Evolutionary conservation across 495 filamentous ascomycete genomes (phyloP).

Genomic region (Penicillium flavigenum): DNA sequence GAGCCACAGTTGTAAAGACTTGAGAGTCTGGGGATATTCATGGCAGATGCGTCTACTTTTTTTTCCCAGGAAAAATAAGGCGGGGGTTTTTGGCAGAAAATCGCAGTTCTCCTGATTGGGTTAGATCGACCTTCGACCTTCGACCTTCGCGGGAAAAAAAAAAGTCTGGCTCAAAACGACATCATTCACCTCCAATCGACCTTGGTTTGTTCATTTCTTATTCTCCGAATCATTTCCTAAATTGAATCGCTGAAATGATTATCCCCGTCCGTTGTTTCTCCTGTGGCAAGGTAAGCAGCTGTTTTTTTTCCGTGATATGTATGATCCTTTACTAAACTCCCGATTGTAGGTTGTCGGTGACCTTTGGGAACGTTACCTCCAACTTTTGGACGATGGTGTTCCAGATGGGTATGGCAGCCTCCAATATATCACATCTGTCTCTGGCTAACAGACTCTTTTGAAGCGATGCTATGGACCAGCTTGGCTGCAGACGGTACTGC

Average conservation of each 20-base stretch:
- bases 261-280: constrained; percentile 98
- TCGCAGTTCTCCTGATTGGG: constrained; percentile 2
- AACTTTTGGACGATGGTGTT: constrained; percentile 73
- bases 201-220: constrained; percentile 19
- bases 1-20: background rate
- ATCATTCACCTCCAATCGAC: constrained; percentile 19
- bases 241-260: constrained; percentile 67
- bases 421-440: background rate
- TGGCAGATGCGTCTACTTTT: constrained; percentile 19
- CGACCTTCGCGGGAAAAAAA: constrained; percentile 21
- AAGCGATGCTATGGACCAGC: constrained; percentile 89
- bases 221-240: background rate
- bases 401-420: constrained; percentile 64
- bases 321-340: constrained; percentile 18
- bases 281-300: constrained; percentile 82
- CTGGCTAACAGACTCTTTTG: constrained; percentile 8
- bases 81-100: constrained; percentile 26
- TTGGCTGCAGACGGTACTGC: constrained; percentile 93
- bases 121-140: constrained; percentile 9
- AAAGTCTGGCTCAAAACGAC: constrained; percentile 21
- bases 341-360: constrained; percentile 80
- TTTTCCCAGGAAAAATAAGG: constrained; percentile 22
- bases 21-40: constrained; percentile 5
- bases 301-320: background rate
- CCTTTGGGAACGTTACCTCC: constrained; percentile 91